phyloP scores from a whole-genome alignment of 2,329 filamentous ascomycete species.

The Trematosphaeria pertusa region DNA sequence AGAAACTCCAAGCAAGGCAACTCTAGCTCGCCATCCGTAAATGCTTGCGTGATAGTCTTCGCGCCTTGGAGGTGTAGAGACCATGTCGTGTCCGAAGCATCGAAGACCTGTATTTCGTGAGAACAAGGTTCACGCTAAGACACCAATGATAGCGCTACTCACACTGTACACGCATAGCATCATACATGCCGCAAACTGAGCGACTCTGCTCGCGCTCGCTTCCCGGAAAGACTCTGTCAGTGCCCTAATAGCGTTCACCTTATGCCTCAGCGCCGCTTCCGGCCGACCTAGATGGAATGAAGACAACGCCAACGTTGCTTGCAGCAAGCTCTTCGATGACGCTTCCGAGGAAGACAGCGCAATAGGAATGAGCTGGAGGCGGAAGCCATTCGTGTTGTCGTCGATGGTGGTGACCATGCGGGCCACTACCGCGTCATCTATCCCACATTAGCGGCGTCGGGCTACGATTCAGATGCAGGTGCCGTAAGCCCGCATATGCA shows the following conservation, averaged over 20 bases:
- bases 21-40: conserved; percentile 28
- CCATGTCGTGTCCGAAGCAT: conserved; percentile 57
- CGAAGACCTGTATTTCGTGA: conserved; percentile 60
- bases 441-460: conserved; percentile 40
- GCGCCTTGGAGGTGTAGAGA: conserved; percentile 55
- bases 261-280: conserved; percentile 52
- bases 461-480: too few species aligned
- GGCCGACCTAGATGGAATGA: conserved; percentile 52
- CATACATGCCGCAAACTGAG: conserved; percentile 57
- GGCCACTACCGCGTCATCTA: conserved; percentile 52
- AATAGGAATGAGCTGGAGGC: conserved; percentile 56
- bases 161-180: conserved; percentile 61
- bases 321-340: conserved; percentile 48
- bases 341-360: conserved; percentile 48
- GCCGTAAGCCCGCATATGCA: conserved; percentile 3
- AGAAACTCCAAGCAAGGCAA: conserved; percentile 48
- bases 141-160: conserved; percentile 16
- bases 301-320: conserved; percentile 56
- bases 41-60: conserved; percentile 44
- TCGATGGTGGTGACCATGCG: conserved; percentile 58
- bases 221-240: conserved; percentile 49
- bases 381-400: conserved; percentile 55
- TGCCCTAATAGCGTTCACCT: conserved; percentile 50
- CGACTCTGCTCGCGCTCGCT: conserved; percentile 41
- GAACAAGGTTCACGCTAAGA: too few species aligned